Percentiles rank a stretch among this genome's conserved stretches.
Conservation (phyloP, 1,284 basidiomycete genomes). For the Tylopilus sp. region DNA sequence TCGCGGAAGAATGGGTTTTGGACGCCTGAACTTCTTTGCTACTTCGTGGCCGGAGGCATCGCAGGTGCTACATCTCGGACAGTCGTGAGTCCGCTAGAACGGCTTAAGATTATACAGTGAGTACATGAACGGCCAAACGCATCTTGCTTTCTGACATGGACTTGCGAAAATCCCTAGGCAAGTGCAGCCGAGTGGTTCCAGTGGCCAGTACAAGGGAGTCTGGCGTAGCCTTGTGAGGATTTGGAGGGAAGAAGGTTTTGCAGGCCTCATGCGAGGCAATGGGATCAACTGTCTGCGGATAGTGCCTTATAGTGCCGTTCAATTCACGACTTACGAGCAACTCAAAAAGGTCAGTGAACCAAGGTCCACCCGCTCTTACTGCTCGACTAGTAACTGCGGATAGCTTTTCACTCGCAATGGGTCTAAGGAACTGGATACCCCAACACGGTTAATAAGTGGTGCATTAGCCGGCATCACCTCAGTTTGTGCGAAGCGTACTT, state of each 20-base stretch:
- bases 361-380: background rate
- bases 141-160: conserved; percentile 2
- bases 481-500: conserved; percentile 54
- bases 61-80: conserved; percentile 85
- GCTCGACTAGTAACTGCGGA: conserved; percentile 11
- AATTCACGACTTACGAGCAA: conserved; percentile 90
- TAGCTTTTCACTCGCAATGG: conserved; percentile 71
- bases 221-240: conserved; percentile 80
- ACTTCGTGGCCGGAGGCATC: conserved; percentile 73
- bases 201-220: conserved; percentile 76
- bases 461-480: conserved; percentile 90
- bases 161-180: conserved; percentile 49
- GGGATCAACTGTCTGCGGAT: conserved; percentile 93
- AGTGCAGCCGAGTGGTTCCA: conserved; percentile 64
- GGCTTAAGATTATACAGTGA: conserved; percentile 94
- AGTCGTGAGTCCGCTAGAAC: conserved; percentile 87
- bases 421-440: conserved; percentile 74
- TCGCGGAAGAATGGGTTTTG: conserved; percentile 31
- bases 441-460: conserved; percentile 76
- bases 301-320: conserved; percentile 73
- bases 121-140: conserved; percentile 27
- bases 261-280: conserved; percentile 88
- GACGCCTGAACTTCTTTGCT: conserved; percentile 30
- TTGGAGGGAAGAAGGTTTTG: conserved; percentile 91
- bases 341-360: conserved; percentile 66